Evolutionary conservation across 2,329 filamentous ascomycete species (phyloP).

Genomic region (Fusarium lateritium): DNA sequence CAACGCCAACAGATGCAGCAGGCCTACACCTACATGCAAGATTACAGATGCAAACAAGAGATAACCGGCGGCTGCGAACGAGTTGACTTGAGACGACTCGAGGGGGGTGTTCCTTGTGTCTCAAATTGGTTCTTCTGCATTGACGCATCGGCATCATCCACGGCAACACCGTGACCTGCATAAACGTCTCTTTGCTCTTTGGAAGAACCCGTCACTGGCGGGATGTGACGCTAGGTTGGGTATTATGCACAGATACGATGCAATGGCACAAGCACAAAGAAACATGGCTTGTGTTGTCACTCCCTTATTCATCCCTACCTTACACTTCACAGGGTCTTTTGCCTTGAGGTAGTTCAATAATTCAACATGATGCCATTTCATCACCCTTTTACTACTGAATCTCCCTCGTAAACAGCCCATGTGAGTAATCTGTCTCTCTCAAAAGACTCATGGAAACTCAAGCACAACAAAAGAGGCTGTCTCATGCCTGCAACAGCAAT

Average conservation of each 20-base stretch:
- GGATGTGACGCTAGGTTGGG: slow-evolving; percentile 28
- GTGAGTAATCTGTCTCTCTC: background rate
- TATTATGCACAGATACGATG: slow-evolving; percentile 16
- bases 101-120: slow-evolving; percentile 5
- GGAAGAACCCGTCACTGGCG: slow-evolving; percentile 24
- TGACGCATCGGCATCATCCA: slow-evolving; percentile 40
- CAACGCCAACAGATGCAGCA: slow-evolving; percentile 15
- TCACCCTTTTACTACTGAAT: background rate
- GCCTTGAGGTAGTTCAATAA: slow-evolving; percentile 1
- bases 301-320: background rate
- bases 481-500: slow-evolving; percentile 49
- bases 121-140: slow-evolving; percentile 52
- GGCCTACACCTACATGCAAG: slow-evolving; percentile 18
- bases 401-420: slow-evolving; percentile 11
- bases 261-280: slow-evolving; percentile 11
- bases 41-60: slow-evolving; percentile 21
- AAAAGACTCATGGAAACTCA: slow-evolving; percentile 11
- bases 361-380: slow-evolving; percentile 25
- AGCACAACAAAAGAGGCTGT: slow-evolving; percentile 37
- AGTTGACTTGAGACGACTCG: background rate
- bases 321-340: background rate
- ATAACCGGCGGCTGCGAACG: slow-evolving; percentile 5
- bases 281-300: background rate
- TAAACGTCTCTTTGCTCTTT: slow-evolving; percentile 15
- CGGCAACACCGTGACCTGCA: slow-evolving; percentile 34